Conservation (phyloP, 495 filamentous ascomycete genomes). For the Pseudevernia furfuracea region DNA sequence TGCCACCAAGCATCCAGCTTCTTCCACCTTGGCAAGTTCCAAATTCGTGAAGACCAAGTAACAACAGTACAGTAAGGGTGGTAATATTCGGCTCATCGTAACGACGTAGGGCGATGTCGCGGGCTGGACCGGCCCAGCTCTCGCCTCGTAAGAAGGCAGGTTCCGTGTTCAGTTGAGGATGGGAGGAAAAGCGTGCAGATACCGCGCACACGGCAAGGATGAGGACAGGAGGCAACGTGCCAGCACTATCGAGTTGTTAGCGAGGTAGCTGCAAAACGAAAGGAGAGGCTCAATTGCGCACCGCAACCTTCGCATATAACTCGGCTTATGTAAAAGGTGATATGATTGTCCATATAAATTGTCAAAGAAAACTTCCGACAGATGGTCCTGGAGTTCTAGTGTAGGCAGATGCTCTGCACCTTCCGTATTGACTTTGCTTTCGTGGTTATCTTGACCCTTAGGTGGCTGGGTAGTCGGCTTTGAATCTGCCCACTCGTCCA, state of each 20-base stretch:
- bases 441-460: constrained; percentile 59
- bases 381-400: constrained; percentile 85
- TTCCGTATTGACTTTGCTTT: constrained; percentile 64
- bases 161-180: constrained; percentile 74
- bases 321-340: constrained; percentile 91
- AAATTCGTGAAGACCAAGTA: constrained; percentile 90
- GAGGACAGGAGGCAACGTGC: constrained; percentile 72
- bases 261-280: constrained; percentile 3
- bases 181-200: constrained; percentile 89
- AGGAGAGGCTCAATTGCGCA: constrained; percentile 29
- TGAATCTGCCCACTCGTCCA: constrained; percentile 73
- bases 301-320: constrained; percentile 81
- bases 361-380: constrained; percentile 93
- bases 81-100: constrained; percentile 96
- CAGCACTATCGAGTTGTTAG: constrained; percentile 36
- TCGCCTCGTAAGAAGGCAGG: constrained; percentile 88
- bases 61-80: constrained; percentile 77
- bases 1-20: constrained; percentile 91
- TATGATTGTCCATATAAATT: constrained; percentile 94
- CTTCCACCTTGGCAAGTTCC: constrained; percentile 93
- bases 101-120: constrained; percentile 72
- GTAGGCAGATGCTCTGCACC: constrained; percentile 79
- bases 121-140: constrained; percentile 76
- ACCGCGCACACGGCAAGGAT: constrained; percentile 88
- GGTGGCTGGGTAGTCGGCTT: constrained; percentile 34